phyloP scores from a whole-genome alignment of 2,329 filamentous ascomycete species.

The Corinectria fuckeliana region DNA sequence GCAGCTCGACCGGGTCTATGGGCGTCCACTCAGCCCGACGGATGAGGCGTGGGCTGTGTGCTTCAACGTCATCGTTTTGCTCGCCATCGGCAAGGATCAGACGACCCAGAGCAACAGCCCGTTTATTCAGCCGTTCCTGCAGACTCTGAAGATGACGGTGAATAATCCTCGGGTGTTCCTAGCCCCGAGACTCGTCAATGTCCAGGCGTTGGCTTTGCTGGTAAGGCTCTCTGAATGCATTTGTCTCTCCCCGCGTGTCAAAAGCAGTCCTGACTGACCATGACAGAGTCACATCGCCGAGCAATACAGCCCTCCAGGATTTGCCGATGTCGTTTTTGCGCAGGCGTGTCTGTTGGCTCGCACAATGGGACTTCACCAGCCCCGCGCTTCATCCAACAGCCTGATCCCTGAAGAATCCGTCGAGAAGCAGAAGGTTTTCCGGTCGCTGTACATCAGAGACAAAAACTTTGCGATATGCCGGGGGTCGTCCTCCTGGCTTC shows the following conservation, averaged over 20 bases:
- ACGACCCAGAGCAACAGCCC: constrained; percentile 31
- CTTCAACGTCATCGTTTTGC: constrained; percentile 35
- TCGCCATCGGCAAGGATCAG: constrained; percentile 34
- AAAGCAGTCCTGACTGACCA: background rate
- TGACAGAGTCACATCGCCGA: constrained; percentile 36
- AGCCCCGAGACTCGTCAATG: constrained; percentile 34
- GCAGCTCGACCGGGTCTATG: constrained; percentile 35
- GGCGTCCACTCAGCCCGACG: constrained; percentile 22
- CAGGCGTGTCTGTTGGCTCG: constrained; percentile 36
- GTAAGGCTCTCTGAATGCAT: constrained; percentile 18
- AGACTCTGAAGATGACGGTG: constrained; percentile 35
- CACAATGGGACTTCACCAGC: constrained; percentile 37
- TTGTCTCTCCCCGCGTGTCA: background rate
- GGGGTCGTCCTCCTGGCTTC: constrained; percentile 30
- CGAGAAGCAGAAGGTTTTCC: constrained; percentile 33
- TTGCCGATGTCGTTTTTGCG: constrained; percentile 36
- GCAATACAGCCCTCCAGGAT: constrained; percentile 33
- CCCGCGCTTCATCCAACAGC: constrained; percentile 13
- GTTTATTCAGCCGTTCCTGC: constrained; percentile 35
- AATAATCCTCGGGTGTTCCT: constrained; percentile 37
- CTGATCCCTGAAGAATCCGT: constrained; percentile 16
- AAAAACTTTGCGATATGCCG: constrained; percentile 33
- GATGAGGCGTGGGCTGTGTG: constrained; percentile 38
- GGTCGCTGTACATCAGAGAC: constrained; percentile 36
- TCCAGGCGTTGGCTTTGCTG: constrained; percentile 36